Evolutionary conservation across 371 early-diverging fungal species (phyloP).

Genomic region (Thermomucor indicae-seudaticae): DNA sequence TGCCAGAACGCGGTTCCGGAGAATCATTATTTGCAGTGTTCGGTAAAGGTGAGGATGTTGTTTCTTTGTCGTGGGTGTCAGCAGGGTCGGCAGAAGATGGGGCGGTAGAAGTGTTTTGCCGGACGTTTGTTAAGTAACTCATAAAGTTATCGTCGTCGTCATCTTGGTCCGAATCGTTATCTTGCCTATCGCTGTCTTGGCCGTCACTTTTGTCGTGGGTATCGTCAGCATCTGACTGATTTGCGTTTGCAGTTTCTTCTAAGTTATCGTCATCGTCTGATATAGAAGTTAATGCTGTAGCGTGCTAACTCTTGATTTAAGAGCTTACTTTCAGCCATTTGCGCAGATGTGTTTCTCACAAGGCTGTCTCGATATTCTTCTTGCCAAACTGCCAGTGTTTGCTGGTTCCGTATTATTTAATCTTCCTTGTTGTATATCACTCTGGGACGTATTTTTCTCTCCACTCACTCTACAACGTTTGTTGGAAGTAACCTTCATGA

Average conservation of each 20-base stretch:
- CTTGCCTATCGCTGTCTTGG: not conserved
- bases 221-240: too few relatives aligned
- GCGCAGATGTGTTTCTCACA: not conserved
- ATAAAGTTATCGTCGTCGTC: constrained; percentile 6
- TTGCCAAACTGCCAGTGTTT: not conserved
- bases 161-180: not conserved
- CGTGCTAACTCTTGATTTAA: not conserved
- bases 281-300: not conserved
- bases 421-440: not conserved
- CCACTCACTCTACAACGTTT: constrained; percentile 19
- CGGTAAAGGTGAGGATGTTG: not conserved
- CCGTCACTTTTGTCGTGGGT: constrained; percentile 1
- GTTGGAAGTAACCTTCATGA: constrained; percentile 33
- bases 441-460: not conserved
- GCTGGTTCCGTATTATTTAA: not conserved
- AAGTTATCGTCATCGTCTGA: not conserved
- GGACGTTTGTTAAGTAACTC: constrained; percentile 3
- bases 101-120: not conserved
- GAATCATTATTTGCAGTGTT: not conserved
- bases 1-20: too few relatives aligned
- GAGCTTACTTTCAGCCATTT: not conserved
- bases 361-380: not conserved
- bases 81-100: not conserved
- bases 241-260: too few relatives aligned
- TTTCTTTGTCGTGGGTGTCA: not conserved